phyloP scores from a whole-genome alignment of 345 rosid species.

The Trapa incisa region DNA sequence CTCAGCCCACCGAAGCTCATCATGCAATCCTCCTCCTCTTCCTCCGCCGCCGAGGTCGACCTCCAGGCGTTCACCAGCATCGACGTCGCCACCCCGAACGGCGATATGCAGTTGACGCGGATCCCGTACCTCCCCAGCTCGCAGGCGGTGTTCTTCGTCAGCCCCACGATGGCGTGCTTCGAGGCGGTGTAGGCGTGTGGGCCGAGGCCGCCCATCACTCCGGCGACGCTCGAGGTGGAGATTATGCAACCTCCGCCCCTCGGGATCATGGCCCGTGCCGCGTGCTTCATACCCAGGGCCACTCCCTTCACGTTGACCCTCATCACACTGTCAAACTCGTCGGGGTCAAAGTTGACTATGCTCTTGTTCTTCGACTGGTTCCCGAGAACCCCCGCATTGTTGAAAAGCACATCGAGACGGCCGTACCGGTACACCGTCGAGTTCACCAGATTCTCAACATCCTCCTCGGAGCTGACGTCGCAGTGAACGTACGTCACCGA shows the following conservation, averaged over 20 bases:
- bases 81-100: constrained; percentile 17
- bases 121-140: constrained; percentile 15
- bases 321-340: constrained; percentile 12
- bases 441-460: constrained; percentile 8
- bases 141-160: constrained; percentile 12
- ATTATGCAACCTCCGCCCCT: constrained; percentile 13
- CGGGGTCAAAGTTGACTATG: constrained; percentile 10
- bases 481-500: constrained; percentile 14
- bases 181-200: constrained; percentile 15
- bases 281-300: constrained; percentile 11
- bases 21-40: constrained; percentile 3
- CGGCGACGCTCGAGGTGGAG: constrained; percentile 13
- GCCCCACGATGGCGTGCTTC: constrained; percentile 15
- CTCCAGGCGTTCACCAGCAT: constrained; percentile 13
- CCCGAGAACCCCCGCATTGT: constrained; percentile 15
- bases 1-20: constrained; percentile 3
- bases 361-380: constrained; percentile 12
- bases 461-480: constrained; percentile 11
- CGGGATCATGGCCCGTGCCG: constrained; percentile 14
- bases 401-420: constrained; percentile 14
- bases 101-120: constrained; percentile 17
- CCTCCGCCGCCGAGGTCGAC: not conserved
- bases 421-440: constrained; percentile 10
- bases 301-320: constrained; percentile 11
- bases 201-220: constrained; percentile 13